Evolutionary conservation across 345 rosid genomes (phyloP), one percentile per base, ranked within the genome.

Genomic region (Hibiscus mutabilis): DNA sequence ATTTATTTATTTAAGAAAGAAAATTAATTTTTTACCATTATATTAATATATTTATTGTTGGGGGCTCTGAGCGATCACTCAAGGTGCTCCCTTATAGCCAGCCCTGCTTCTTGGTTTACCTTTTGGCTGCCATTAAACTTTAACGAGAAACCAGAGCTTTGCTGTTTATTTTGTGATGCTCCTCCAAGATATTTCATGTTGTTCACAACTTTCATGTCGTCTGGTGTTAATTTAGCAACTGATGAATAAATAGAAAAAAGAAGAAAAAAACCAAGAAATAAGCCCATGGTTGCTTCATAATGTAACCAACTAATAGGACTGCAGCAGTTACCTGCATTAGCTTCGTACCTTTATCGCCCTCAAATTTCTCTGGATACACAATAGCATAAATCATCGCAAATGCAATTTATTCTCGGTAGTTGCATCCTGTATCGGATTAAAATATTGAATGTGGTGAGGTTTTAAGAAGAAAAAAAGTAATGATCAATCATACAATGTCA

Each of bases 301-400:
- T 16, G 10, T 37, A 49, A n/a, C 6, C 1, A 13, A 9, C 49
- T 58, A 24, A 42, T 5, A 16, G 24, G 42, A 27, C 18, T 25
- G 16, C 44, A 58, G 14, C 27, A 73, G 74, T 67, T 79, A 94
- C 98, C 98, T 94, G 97, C 97, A 91, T 88, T 42, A 94, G 74
- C 86, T 91, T 94, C 35, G 84, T 44, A 13, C 85, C 96, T 76
- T 91, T 91, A 84, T 94, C 97, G 51, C 94, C 97, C 82, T 94
- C 98, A 55, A 94, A 94, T 79, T 82, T 91, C 81, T 91, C 98
- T 2, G 98, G 98, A 79, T 86, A 91, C 58, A 88, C 90, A 61
- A 74, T 73, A 59, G 95, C 90, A 77, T 88, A 94, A 57, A 94
- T 91, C 90, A 94, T 88, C 93, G 79, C 76, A 94, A 78, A 31